Evolutionary conservation across 2,329 filamentous ascomycete species (phyloP).

Genomic region (Aspergillus carbonarius): DNA sequence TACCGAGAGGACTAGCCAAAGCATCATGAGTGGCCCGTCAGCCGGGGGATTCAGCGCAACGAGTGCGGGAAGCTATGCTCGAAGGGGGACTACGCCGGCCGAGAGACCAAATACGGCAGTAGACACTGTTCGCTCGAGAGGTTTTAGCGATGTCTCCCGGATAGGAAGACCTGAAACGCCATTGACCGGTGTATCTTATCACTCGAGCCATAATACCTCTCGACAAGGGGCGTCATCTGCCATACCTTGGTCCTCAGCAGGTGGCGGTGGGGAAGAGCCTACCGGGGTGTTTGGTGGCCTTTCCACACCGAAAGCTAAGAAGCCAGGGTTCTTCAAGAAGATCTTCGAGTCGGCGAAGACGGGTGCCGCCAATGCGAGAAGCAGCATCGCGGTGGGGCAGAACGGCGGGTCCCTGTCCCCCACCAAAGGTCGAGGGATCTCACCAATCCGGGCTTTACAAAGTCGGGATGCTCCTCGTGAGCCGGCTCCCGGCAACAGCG

Average conservation of each 20-base stretch:
- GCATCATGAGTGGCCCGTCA: slow-evolving; percentile 90
- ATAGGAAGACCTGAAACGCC: slow-evolving; percentile 51
- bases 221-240: slow-evolving; percentile 62
- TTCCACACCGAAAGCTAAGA: slow-evolving; percentile 70
- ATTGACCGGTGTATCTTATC: slow-evolving; percentile 79
- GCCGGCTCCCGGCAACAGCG: slow-evolving; percentile 61
- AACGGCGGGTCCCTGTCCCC: slow-evolving; percentile 47
- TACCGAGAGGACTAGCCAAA: slow-evolving; percentile 76
- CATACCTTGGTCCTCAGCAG: slow-evolving; percentile 54
- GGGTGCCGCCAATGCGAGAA: slow-evolving; percentile 83
- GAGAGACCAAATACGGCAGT: slow-evolving; percentile 48
- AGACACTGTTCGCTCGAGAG: slow-evolving; percentile 40
- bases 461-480: slow-evolving; percentile 61
- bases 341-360: slow-evolving; percentile 94
- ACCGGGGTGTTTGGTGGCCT: slow-evolving; percentile 75
- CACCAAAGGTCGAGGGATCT: slow-evolving; percentile 51
- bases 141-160: slow-evolving; percentile 38
- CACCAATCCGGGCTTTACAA: slow-evolving; percentile 35
- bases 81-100: slow-evolving; percentile 57
- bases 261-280: slow-evolving; percentile 58
- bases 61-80: slow-evolving; percentile 87
- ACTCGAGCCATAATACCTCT: slow-evolving; percentile 75
- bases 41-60: slow-evolving; percentile 91
- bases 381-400: slow-evolving; percentile 71
- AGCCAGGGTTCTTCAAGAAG: slow-evolving; percentile 90